phyloP scores from a whole-genome alignment of 306 rosid species.

The Citrullus colocynthis region DNA sequence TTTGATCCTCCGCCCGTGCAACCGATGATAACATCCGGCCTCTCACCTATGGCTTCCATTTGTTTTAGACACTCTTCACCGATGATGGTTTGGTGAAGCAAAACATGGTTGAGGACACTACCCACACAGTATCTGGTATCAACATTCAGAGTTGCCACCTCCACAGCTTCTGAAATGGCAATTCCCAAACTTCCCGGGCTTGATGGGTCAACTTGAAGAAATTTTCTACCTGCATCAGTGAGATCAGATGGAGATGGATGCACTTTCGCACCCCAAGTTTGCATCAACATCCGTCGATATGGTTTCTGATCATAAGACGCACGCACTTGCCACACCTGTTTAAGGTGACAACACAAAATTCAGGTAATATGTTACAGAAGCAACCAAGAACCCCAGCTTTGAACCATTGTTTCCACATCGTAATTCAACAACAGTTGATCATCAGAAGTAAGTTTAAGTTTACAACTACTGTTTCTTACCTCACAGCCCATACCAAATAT shows the following conservation, averaged over 20 bases:
- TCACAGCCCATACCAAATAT: conserved; percentile 76
- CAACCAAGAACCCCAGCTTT: not conserved
- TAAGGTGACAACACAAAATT: not conserved
- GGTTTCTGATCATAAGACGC: conserved; percentile 86
- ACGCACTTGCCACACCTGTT: conserved; percentile 95
- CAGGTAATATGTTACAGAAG: not conserved
- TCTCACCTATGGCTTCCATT: conserved; percentile 88
- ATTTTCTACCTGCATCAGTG: conserved; percentile 56
- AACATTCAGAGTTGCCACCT: conserved; percentile 54
- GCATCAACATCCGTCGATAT: conserved; percentile 81
- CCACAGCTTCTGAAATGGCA: conserved; percentile 93
- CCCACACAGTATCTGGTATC: conserved; percentile 82
- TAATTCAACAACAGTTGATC: not conserved
- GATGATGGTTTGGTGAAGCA: conserved; percentile 81
- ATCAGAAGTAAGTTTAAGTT: not conserved
- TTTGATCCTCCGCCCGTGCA: conserved; percentile 96
- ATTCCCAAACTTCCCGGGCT: conserved; percentile 93
- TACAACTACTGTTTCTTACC: conserved; percentile 21
- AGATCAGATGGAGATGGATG: conserved; percentile 77
- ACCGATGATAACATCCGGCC: conserved; percentile 74
- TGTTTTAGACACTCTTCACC: conserved; percentile 89
- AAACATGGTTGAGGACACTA: conserved; percentile 85
- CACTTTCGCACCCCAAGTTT: conserved; percentile 93
- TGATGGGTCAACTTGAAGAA: conserved; percentile 55
- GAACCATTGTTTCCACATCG: not conserved